Evolutionary conservation across 768 basidiomycete genomes (phyloP), one percentile per base, ranked within the genome.

Genomic region (Dacryopinax spathularia): DNA sequence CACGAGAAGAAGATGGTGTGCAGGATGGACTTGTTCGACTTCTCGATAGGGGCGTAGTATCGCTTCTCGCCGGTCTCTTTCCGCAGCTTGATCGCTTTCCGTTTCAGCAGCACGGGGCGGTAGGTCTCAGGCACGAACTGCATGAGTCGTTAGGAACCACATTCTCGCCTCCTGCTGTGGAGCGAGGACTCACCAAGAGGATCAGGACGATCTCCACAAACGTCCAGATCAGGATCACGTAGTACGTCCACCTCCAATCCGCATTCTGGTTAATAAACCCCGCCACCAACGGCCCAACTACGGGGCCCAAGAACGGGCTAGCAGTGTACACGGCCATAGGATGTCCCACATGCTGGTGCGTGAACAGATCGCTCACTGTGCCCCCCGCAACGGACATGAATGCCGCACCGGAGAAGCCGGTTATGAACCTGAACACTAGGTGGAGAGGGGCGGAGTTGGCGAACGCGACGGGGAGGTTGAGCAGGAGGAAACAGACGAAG

Each of bases 201-300:
- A 91, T 72, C 0, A 80, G 74, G 10, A 80, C 59, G 7, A 78
- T 72, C 70, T 88, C 79, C 1, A 73, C 73, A 60, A 81, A 82
- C 0, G 80, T 77, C 90, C 89, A 92, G 20, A 87, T 86, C 1
- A 85, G 65, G 64, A 86, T 70, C 18, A 87, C 73, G 63, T 84
- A 82, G 73, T 84, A 92, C 0, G 88, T 88, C 89, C 89, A 91
- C 65, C 86, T 73, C 87, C 87, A 88, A 48, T 78, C 68, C 1
- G 79, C 65, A 67, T 84, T 75, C 81, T 87, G 66, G 29, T 48
- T 67, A 43, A 67, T 61, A 56, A 62, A 85, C 83, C 84, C 86
- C 33, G 79, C 72, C 36, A 86, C 73, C 34, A 87, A 66, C 4
- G 86, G 86, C 68, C 85, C 69, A 70, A 84, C 67, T 1, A 82